Evolutionary conservation across 345 rosid genomes (phyloP).

Genomic region (Mercurialis annua): DNA sequence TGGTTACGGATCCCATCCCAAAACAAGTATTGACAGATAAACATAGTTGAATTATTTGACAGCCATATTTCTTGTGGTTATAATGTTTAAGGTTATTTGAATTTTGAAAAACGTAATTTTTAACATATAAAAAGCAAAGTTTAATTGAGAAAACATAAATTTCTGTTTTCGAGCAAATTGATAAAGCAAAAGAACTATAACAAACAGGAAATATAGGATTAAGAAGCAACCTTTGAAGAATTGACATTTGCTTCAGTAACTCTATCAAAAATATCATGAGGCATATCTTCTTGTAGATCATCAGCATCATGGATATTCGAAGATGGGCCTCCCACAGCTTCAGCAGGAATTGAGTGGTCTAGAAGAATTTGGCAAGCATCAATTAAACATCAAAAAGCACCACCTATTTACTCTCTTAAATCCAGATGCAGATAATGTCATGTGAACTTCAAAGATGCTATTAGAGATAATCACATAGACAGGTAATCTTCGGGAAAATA

Average conservation of each 20-base stretch:
- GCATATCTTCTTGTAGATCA: constrained; percentile 45
- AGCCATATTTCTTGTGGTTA: not conserved
- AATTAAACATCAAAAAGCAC: not conserved
- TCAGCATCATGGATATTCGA: constrained; percentile 24
- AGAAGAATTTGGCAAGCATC: constrained; percentile 7
- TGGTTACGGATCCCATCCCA: not conserved
- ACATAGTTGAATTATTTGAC: constrained; percentile 1
- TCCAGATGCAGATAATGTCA: not conserved
- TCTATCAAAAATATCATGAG: constrained; percentile 49
- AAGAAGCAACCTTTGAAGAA: constrained; percentile 7
- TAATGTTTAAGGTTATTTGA: not conserved
- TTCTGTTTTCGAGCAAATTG: not conserved
- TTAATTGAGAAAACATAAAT: not conserved
- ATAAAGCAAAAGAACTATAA: not conserved
- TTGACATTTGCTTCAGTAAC: constrained; percentile 41
- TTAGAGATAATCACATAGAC: not conserved
- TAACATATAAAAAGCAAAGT: not conserved
- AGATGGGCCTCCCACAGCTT: constrained; percentile 36
- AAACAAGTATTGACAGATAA: not conserved
- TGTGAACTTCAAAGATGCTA: too few species aligned
- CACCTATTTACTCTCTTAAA: not conserved
- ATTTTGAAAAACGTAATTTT: not conserved
- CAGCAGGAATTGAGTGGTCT: constrained; percentile 30
- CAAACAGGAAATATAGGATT: not conserved
- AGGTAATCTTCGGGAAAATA: not conserved